A percentile compares a stretch with the other conserved stretches of the same genome.
Conservation (phyloP, 179 eudicot species). For the Beta corolliflora region DNA sequence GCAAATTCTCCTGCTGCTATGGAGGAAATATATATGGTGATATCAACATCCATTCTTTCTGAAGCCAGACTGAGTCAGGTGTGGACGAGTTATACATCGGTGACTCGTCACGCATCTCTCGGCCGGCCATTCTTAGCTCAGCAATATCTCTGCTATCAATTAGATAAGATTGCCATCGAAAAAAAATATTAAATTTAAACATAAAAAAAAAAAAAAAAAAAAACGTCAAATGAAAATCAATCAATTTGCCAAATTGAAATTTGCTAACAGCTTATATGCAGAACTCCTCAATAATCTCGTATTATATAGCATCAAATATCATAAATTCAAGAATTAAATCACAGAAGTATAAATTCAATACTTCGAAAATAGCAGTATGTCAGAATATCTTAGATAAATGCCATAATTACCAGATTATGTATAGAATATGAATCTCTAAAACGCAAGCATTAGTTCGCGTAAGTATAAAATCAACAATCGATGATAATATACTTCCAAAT, state of each 20-base stretch:
- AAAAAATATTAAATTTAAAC: neutral
- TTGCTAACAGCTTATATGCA: neutral
- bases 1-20: neutral
- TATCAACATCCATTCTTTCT: neutral
- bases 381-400: no score
- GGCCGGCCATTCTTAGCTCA: neutral
- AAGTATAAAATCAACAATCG: neutral
- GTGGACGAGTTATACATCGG: conserved; percentile 17
- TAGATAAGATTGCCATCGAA: neutral
- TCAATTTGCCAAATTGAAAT: neutral
- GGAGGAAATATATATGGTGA: neutral
- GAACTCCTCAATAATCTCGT: neutral
- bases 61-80: conserved; percentile 12
- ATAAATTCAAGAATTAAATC: neutral
- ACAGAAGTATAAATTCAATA: neutral
- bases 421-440: neutral
- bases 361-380: neutral
- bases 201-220: neutral
- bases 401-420: neutral
- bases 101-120: neutral
- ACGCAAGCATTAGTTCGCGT: neutral
- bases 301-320: neutral
- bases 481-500: neutral
- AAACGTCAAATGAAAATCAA: neutral
- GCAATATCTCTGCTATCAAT: neutral